Percentiles rank a stretch among this genome's conserved stretches.
phyloP scores from a whole-genome alignment of 169 alveolate species.

The Eimeria necatrix region DNA sequence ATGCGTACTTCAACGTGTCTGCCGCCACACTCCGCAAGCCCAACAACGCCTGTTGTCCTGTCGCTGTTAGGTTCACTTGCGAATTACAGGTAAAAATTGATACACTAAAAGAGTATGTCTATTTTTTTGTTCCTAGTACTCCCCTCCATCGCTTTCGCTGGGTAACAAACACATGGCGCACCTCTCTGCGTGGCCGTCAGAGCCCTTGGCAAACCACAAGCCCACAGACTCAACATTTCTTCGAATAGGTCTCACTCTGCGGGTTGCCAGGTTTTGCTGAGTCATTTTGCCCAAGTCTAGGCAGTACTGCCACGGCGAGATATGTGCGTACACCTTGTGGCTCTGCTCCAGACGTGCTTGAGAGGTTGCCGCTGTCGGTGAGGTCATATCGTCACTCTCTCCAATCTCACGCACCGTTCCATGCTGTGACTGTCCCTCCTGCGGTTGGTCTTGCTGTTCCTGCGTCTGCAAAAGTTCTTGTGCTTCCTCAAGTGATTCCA shows the following conservation, averaged over 20 bases:
- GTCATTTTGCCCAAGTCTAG: conserved; percentile 62
- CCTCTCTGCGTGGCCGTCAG: conserved; percentile 68
- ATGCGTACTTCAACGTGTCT: no score
- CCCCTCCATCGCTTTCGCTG: no score
- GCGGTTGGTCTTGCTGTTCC: background rate
- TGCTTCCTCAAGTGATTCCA: background rate
- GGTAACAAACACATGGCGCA: background rate
- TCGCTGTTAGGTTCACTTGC: no score
- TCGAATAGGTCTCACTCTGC: conserved; percentile 67
- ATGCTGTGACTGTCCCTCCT: background rate
- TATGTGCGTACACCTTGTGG: conserved; percentile 49
- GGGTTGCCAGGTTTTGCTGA: conserved; percentile 55
- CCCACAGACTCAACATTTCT: conserved; percentile 15
- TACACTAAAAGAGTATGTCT: no score
- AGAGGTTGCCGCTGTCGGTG: background rate
- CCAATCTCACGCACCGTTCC: background rate
- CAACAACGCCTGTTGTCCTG: no score
- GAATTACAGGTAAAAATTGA: no score
- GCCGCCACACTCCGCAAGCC: no score
- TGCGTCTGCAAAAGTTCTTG: conserved; percentile 5
- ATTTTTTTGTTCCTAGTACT: no score
- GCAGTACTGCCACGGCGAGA: conserved; percentile 56
- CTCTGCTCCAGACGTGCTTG: background rate
- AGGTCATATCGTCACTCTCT: background rate
- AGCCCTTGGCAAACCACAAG: conserved; percentile 60